These are phyloP conservation scores for Penicillium capsulatum DNA, from an alignment of 2,329 filamentous ascomycete species.

Conservation along the genomic window DNA sequence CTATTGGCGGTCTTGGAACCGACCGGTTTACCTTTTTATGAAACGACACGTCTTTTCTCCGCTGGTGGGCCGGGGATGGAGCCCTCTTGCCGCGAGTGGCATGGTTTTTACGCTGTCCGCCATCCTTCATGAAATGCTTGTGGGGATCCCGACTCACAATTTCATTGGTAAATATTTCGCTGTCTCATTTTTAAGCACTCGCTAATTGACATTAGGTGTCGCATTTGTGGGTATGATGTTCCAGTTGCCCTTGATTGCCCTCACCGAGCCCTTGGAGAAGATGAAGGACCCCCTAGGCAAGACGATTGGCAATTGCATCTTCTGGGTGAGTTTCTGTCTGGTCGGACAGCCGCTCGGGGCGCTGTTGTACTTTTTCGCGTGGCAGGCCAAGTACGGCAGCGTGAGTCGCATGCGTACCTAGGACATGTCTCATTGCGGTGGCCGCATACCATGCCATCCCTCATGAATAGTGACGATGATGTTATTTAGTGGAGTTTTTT, in stretches of 20 bases:
- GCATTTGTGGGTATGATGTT: conserved; percentile 92
- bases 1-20: conserved; percentile 98
- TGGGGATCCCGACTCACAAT: conserved; percentile 92
- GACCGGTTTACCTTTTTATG: conserved; percentile 96
- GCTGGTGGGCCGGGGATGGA: conserved; percentile 78
- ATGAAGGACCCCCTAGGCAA: conserved; percentile 71
- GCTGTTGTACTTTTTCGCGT: conserved; percentile 93
- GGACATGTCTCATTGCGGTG: too few relatives aligned
- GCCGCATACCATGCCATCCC: too few relatives aligned
- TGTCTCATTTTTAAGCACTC: background rate
- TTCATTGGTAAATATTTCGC: conserved; percentile 69
- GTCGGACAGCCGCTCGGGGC: conserved; percentile 92
- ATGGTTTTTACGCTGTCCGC: conserved; percentile 86
- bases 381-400: conserved; percentile 95
- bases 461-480: too few relatives aligned
- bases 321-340: conserved; percentile 94
- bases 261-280: conserved; percentile 76
- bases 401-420: conserved; percentile 48
- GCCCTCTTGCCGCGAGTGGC: conserved; percentile 63
- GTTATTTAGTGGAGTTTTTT: too few relatives aligned
- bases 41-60: conserved; percentile 89
- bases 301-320: conserved; percentile 84
- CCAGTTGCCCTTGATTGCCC: conserved; percentile 79
- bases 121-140: conserved; percentile 83
- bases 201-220: conserved; percentile 56